Evolutionary conservation across 257 asterid genomes (phyloP).

Genomic region (Salvia rosmarinus): DNA sequence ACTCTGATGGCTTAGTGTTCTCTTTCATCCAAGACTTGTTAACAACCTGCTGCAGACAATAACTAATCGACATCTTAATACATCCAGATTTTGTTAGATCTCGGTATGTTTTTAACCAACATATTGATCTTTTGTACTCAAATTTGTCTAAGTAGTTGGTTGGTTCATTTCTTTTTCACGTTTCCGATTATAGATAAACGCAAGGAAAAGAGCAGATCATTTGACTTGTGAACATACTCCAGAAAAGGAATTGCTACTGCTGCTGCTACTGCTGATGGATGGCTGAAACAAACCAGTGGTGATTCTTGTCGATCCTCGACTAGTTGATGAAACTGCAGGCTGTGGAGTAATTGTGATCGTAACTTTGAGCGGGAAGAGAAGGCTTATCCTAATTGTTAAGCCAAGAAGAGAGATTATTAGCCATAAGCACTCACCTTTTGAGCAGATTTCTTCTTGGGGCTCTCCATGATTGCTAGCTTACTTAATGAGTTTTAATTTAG

Average conservation of each 20-base stretch:
- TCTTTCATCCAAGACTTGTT: constrained; percentile 55
- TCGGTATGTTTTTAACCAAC: too few species aligned
- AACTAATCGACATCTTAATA: background rate
- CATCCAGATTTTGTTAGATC: background rate
- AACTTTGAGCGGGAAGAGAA: background rate
- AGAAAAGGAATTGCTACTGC: constrained; percentile 31
- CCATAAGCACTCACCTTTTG: constrained; percentile 47
- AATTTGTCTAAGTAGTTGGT: too few species aligned
- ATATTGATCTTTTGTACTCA: too few species aligned
- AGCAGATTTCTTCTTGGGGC: constrained; percentile 51
- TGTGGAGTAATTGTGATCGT: constrained; percentile 16
- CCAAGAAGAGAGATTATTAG: background rate
- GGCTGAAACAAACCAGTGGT: constrained; percentile 27
- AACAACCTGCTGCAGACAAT: constrained; percentile 29
- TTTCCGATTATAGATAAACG: too few species aligned
- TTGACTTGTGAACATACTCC: constrained; percentile 32
- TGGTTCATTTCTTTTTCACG: too few species aligned
- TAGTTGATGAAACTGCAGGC: constrained; percentile 37
- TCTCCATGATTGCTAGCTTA: constrained; percentile 48
- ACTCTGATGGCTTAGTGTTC: constrained; percentile 59
- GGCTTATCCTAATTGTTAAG: background rate
- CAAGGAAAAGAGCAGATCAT: background rate
- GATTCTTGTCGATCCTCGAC: constrained; percentile 31
- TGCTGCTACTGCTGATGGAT: constrained; percentile 14
- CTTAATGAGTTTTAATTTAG: constrained; percentile 21